Evolutionary conservation across 78 protist genomes (phyloP).

Genomic region (Dictyostelium intermedium): DNA sequence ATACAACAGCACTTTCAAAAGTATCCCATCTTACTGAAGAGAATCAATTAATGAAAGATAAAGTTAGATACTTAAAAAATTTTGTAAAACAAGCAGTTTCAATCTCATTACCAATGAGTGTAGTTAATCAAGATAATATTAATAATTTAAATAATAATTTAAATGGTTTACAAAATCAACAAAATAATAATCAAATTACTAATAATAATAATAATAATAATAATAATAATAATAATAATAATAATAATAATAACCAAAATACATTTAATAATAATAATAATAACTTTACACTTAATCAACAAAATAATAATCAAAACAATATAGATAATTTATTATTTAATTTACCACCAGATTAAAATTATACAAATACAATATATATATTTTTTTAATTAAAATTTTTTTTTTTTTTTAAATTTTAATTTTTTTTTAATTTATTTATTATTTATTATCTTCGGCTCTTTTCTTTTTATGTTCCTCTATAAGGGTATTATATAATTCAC

Average conservation of each 20-base stretch:
- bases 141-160: slow-evolving; percentile 5
- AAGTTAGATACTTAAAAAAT: slow-evolving; percentile 42
- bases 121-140: background rate
- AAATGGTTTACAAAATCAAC: background rate
- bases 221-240: background rate
- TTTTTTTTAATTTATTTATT: background rate
- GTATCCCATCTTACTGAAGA: slow-evolving; percentile 1
- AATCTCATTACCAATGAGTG: slow-evolving; percentile 20
- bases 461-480: slow-evolving; percentile 66
- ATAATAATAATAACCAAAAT: no score
- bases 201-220: background rate
- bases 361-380: no score
- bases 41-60: slow-evolving; percentile 47
- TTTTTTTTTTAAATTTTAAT: background rate
- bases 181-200: background rate
- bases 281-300: background rate
- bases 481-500: slow-evolving; percentile 33
- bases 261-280: no score
- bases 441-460: slow-evolving; percentile 46
- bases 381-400: no score
- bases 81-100: slow-evolving; percentile 71
- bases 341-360: background rate
- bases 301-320: background rate
- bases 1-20: slow-evolving; percentile 10
- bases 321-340: background rate